Conservation (phyloP, 768 basidiomycete species). For the Xerocomellus amylosporus region DNA sequence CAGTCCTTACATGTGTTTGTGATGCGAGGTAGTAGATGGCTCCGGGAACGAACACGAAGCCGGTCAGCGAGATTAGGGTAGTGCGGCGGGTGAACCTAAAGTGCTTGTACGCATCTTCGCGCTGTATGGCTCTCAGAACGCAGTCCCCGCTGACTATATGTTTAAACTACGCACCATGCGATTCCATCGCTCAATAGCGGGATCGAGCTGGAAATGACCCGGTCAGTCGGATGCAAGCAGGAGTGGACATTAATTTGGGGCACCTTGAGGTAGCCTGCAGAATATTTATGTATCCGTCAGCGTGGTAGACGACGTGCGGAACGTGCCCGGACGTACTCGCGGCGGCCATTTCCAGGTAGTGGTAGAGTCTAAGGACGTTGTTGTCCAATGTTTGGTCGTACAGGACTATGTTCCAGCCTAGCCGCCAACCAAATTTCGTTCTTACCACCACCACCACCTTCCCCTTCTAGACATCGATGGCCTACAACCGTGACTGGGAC, state of each 20-base stretch:
- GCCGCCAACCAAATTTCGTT: conserved; percentile 15
- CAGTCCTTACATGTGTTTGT: conserved; percentile 36
- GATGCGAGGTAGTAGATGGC: conserved; percentile 46
- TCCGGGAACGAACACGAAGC: conserved; percentile 64
- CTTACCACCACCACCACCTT: conserved; percentile 24
- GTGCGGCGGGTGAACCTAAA: conserved; percentile 78
- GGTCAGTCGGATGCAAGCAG: not conserved
- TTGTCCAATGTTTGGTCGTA: conserved; percentile 32
- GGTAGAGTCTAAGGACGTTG: conserved; percentile 23
- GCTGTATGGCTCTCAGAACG: conserved; percentile 40
- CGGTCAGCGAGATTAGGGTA: conserved; percentile 57
- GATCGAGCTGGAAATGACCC: conserved; percentile 38
- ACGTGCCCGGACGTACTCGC: conserved; percentile 46
- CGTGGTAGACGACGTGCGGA: not conserved
- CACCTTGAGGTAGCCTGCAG: conserved; percentile 59
- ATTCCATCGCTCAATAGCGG: conserved; percentile 62
- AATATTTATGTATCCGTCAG: conserved; percentile 18
- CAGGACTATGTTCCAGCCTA: not conserved
- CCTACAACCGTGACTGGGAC: conserved; percentile 86
- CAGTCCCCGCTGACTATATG: not conserved
- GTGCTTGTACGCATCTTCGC: conserved; percentile 79
- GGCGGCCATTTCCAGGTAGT: conserved; percentile 54
- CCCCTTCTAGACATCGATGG: conserved; percentile 41
- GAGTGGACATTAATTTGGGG: not conserved
- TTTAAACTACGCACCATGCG: conserved; percentile 45